Percentiles rank a stretch among this genome's conserved stretches.
phyloP scores from a whole-genome alignment of 306 rosid species.

The Prinsepia uniflora region DNA sequence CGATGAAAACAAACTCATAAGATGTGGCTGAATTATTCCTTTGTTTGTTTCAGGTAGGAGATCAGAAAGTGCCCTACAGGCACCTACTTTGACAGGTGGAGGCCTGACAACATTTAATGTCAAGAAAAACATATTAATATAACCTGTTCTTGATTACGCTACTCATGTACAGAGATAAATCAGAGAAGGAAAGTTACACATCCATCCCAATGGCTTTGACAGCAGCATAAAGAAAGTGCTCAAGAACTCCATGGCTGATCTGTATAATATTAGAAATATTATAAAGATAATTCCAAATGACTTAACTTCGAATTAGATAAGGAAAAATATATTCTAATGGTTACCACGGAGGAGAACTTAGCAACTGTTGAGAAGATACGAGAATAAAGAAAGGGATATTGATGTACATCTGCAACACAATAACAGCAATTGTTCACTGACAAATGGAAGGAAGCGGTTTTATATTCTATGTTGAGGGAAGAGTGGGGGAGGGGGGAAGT shows the following conservation, averaged over 20 bases:
- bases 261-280: conserved; percentile 34
- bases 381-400: conserved; percentile 80
- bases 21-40: conserved; percentile 53
- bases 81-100: conserved; percentile 88
- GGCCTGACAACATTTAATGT: conserved; percentile 52
- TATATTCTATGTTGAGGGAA: neutral
- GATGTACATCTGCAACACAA: conserved; percentile 60
- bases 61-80: conserved; percentile 81
- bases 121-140: neutral
- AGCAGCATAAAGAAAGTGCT: conserved; percentile 68
- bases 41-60: conserved; percentile 78
- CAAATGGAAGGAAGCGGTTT: conserved; percentile 14
- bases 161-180: neutral
- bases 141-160: conserved; percentile 6
- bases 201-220: conserved; percentile 72
- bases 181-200: conserved; percentile 47
- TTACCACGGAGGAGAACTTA: conserved; percentile 87
- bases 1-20: conserved; percentile 75
- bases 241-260: conserved; percentile 57
- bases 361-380: conserved; percentile 75
- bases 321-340: neutral
- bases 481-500: neutral
- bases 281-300: conserved; percentile 10
- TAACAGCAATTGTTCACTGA: conserved; percentile 18
- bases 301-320: neutral